phyloP scores from a whole-genome alignment of 192 early-diverging fungal genomes.

The Podila clonocystis region DNA sequence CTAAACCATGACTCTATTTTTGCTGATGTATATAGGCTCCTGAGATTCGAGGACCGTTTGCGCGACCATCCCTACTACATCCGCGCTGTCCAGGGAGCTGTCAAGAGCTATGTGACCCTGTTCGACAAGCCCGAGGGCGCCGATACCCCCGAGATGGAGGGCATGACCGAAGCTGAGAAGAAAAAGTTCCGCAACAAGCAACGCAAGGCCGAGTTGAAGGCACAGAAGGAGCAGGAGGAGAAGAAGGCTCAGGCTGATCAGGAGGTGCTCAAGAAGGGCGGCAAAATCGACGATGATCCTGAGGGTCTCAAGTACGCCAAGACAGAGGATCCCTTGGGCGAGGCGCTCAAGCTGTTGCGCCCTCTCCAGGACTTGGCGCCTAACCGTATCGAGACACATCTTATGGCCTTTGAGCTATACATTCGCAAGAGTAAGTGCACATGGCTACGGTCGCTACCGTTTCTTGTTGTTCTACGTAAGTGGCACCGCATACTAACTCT shows the following conservation, averaged over 20 bases:
- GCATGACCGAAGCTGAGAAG: slow-evolving; percentile 75
- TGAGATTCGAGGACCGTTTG: slow-evolving; percentile 83
- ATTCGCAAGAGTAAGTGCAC: slow-evolving; percentile 63
- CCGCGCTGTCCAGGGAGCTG: slow-evolving; percentile 78
- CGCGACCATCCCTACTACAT: slow-evolving; percentile 77
- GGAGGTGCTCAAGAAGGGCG: slow-evolving; percentile 57
- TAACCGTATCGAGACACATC: slow-evolving; percentile 65
- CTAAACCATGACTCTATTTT: neutral
- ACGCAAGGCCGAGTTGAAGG: slow-evolving; percentile 78
- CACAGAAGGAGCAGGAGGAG: slow-evolving; percentile 59
- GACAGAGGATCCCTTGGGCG: slow-evolving; percentile 73
- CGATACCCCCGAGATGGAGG: slow-evolving; percentile 49
- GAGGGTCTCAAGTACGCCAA: slow-evolving; percentile 75
- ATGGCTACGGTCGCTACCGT: neutral
- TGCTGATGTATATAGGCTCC: slow-evolving; percentile 54
- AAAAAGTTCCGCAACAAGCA: slow-evolving; percentile 83
- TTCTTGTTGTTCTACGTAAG: neutral
- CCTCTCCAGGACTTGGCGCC: slow-evolving; percentile 70
- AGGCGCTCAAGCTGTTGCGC: slow-evolving; percentile 81
- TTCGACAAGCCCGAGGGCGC: slow-evolving; percentile 50
- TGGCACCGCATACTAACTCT: neutral
- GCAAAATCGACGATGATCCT: slow-evolving; percentile 73
- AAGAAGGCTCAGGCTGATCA: slow-evolving; percentile 58
- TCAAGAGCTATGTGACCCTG: slow-evolving; percentile 54
- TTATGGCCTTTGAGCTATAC: slow-evolving; percentile 75